phyloP scores from a whole-genome alignment of 768 basidiomycete genomes.

The Nidularia pulvinata region DNA sequence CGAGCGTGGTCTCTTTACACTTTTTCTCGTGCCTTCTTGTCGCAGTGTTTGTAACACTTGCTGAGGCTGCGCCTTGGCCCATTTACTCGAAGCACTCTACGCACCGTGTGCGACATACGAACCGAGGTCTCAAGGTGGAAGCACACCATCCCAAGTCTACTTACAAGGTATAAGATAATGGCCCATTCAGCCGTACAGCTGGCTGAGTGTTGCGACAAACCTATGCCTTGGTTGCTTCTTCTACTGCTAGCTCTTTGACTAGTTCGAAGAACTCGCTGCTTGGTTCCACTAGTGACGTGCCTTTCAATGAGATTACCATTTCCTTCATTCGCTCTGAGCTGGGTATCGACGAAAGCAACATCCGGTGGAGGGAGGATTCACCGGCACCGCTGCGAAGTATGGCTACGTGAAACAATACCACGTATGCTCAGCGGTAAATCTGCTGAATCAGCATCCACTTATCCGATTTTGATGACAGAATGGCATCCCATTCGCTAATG shows the following conservation, averaged over 20 bases:
- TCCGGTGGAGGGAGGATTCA: background rate
- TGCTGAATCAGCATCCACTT: too few species aligned
- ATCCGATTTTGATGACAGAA: too few species aligned
- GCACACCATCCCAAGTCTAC: constrained; percentile 12
- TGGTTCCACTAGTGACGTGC: too few species aligned
- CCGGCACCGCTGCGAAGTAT: background rate
- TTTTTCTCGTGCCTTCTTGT: constrained; percentile 7
- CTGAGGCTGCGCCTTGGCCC: constrained; percentile 11
- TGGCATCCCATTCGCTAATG: constrained; percentile 28
- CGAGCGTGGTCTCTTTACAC: too few species aligned
- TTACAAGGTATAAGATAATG: constrained; percentile 10
- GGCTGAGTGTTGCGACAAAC: background rate
- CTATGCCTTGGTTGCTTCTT: background rate
- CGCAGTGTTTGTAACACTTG: constrained; percentile 2
- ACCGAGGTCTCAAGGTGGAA: constrained; percentile 11
- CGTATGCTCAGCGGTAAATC: too few species aligned
- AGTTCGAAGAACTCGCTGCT: too few species aligned
- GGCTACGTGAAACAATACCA: constrained; percentile 6
- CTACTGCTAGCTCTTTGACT: background rate
- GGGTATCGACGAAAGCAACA: background rate
- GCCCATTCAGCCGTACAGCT: background rate
- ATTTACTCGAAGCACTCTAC: constrained; percentile 10
- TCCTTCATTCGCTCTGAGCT: background rate
- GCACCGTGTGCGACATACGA: constrained; percentile 10
- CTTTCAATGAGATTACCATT: background rate